Evolutionary conservation across 495 filamentous ascomycete species (phyloP).

Genomic region (Penicillium macrosclerotiorum): DNA sequence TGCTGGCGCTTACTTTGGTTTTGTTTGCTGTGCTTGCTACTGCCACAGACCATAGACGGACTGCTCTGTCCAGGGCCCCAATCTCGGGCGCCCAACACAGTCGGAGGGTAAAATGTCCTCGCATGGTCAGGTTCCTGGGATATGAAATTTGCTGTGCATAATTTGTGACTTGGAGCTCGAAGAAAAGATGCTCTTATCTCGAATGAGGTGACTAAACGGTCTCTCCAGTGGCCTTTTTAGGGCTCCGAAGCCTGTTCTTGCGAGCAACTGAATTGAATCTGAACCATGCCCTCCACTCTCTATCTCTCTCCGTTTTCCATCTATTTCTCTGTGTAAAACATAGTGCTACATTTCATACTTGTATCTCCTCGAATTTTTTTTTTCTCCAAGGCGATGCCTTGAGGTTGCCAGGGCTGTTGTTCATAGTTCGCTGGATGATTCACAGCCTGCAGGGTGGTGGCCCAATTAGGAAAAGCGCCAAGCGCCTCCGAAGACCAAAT

Average conservation of each 20-base stretch:
- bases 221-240: not conserved
- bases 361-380: too few relatives aligned
- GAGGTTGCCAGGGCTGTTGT: too few relatives aligned
- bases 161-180: too few relatives aligned
- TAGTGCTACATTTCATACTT: too few relatives aligned
- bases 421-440: too few relatives aligned
- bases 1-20: conserved; percentile 4
- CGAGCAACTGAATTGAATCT: conserved; percentile 13
- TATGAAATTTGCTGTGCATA: too few relatives aligned
- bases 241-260: not conserved
- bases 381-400: too few relatives aligned
- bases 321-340: not conserved
- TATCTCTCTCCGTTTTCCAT: not conserved
- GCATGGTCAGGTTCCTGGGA: conserved; percentile 2
- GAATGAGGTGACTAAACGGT: too few relatives aligned
- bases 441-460: not conserved
- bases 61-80: not conserved
- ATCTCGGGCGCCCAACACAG: not conserved
- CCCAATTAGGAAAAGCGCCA: conserved; percentile 40
- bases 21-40: conserved; percentile 5
- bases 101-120: not conserved
- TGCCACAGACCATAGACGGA: conserved; percentile 14
- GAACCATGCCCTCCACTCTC: conserved; percentile 10
- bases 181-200: too few relatives aligned
- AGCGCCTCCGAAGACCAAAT: conserved; percentile 27